phyloP scores from a whole-genome alignment of 1,139 yeast genomes.

The Wickerhamomyces sp. region DNA sequence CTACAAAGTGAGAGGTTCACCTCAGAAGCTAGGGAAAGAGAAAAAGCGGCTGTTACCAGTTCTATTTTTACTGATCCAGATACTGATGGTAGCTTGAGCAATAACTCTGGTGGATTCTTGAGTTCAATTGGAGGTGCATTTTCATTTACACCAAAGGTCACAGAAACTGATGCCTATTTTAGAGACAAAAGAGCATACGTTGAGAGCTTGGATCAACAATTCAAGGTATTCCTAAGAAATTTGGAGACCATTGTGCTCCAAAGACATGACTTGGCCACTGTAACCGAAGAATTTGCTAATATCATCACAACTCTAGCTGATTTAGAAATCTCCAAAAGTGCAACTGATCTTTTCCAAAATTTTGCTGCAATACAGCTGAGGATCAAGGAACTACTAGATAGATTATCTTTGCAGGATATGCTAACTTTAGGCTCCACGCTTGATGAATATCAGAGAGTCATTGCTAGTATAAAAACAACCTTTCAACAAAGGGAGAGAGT shows the following conservation, averaged over 20 bases:
- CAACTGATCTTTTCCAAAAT: conserved; percentile 54
- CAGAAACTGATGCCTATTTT: conserved; percentile 79
- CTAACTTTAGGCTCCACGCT: conserved; percentile 81
- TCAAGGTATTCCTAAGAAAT: conserved; percentile 64
- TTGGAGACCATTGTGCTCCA: conserved; percentile 73
- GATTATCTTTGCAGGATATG: conserved; percentile 82
- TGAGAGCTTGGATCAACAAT: conserved; percentile 68
- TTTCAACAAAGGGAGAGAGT: conserved; percentile 73
- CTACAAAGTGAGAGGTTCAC: conserved; percentile 69
- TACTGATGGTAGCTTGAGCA: conserved; percentile 18
- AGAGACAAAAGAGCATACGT: conserved; percentile 62
- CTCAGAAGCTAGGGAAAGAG: conserved; percentile 57
- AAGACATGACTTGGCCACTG: conserved; percentile 64
- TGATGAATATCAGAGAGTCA: conserved; percentile 79
- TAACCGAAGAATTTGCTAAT: conserved; percentile 59
- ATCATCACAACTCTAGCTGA: conserved; percentile 56
- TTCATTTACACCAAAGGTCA: conserved; percentile 53
- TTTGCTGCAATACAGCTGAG: conserved; percentile 72
- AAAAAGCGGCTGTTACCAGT: conserved; percentile 48
- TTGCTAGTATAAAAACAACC: conserved; percentile 70
- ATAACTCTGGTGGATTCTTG: conserved; percentile 26
- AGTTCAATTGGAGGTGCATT: conserved; percentile 32
- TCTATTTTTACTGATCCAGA: conserved; percentile 32
- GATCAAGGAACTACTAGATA: conserved; percentile 68
- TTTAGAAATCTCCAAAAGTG: conserved; percentile 67